Evolutionary conservation across 306 rosid genomes (phyloP), one percentile per base, ranked within the genome.

Genomic region (Calophaca sinica): DNA sequence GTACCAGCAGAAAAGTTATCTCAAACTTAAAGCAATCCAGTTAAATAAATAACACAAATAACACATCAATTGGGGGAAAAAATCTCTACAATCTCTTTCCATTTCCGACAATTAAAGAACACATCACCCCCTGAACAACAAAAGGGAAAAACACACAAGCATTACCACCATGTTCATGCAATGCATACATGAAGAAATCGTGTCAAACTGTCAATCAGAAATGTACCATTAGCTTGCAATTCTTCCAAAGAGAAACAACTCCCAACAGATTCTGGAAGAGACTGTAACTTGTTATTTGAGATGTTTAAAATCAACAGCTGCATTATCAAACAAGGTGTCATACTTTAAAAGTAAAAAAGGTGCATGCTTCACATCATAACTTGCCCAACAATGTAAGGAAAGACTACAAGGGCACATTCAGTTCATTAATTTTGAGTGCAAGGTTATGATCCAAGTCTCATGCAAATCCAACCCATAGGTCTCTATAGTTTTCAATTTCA

Each of bases 161-260:
- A 79, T 66, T 61, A 20, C 51, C 69, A 20, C 51, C 69, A 72
- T 66, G 70, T 53, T 26, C 78, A 68, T 61, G 58, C 10, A 68
- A 49, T 73, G 46, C 72, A 68, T 60, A 48, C 66, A 20, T 41
- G 45, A 73, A 81, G 58, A 62, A 39, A 38, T 41, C 7, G 0
- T 33, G 50, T 41, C 38, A 58, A 80, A 33, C 59, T 7, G 60
- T 61, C 36, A 54, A 74, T 52, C 9, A 72, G 46, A 79, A 76
- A 72, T 70, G 57, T 84, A 96, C 99, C 93, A 81, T 89, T 82
- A 48, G 99, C 98, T 83, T 96, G 93, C 82, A 96, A 77, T 83
- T 96, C 99, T 96, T 96, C 99, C 69, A 96, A 83, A 76, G 97
- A 96, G 86, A 86, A 89, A 84, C 96, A 96, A 85, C 92, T 86